A percentile compares a stretch with the other conserved stretches of the same genome.
These are phyloP conservation scores for Gonium pectorale DNA, from an alignment of 139 green algal genomes.

Conservation along the genomic window DNA sequence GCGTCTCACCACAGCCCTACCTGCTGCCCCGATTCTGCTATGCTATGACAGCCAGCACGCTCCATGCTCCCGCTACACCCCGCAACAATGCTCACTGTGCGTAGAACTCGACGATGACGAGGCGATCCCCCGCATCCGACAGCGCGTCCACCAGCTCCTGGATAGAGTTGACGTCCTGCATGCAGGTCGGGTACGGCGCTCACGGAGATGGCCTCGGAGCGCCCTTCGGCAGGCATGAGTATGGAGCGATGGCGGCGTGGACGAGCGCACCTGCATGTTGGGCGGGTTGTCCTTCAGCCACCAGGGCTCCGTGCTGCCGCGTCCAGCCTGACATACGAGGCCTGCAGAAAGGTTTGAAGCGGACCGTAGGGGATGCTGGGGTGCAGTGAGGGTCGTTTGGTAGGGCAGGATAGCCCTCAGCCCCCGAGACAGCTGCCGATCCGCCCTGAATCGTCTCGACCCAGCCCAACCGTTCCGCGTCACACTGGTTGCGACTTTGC, in stretches of 20 bases:
- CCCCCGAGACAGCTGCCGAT: no score
- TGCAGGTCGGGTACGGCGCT: constrained; percentile 50
- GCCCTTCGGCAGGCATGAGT: no score
- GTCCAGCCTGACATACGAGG: not conserved
- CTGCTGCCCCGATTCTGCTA: not conserved
- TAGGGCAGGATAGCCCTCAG: no score
- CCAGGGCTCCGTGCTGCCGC: not conserved
- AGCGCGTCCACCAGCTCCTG: constrained; percentile 89
- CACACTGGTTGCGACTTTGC: no score
- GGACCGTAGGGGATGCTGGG: no score
- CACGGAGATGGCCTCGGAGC: constrained; percentile 3
- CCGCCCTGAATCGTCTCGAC: no score
- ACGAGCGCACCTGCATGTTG: constrained; percentile 34
- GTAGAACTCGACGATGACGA: constrained; percentile 86
- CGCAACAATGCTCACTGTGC: constrained; percentile 40
- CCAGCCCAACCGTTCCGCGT: no score
- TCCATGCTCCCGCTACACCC: no score
- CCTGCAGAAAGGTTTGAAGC: not conserved
- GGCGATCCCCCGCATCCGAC: constrained; percentile 72
- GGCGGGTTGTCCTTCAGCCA: constrained; percentile 37
- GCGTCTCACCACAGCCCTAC: no score
- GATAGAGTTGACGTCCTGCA: constrained; percentile 69
- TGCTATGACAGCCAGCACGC: no score
- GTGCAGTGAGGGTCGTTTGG: no score
- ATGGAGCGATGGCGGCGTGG: no score